A percentile compares a stretch with the other conserved stretches of the same genome.
Conservation (phyloP, 2,329 filamentous ascomycete genomes). For the Dactylellina parvicollis region DNA sequence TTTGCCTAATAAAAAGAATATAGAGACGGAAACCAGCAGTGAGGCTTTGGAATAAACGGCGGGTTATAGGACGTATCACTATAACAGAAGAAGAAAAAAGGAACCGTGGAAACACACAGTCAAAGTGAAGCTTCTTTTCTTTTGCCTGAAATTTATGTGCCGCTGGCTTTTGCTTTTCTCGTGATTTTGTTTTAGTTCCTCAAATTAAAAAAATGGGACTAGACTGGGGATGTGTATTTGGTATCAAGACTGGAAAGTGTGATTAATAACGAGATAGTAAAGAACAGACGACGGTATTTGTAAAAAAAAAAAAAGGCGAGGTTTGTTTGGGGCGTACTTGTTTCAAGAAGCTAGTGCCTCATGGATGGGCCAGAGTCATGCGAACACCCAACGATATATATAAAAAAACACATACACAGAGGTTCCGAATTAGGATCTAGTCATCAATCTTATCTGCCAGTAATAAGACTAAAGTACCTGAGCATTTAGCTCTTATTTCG, state of each 20-base stretch:
- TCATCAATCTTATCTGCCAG: conserved; percentile 47
- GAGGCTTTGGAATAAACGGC: conserved; percentile 49
- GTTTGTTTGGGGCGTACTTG: conserved; percentile 51
- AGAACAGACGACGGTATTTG: conserved; percentile 39
- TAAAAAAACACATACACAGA: conserved; percentile 25
- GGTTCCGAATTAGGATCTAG: conserved; percentile 44
- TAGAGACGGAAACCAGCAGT: conserved; percentile 28
- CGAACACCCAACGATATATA: conserved; percentile 50
- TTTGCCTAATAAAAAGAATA: conserved; percentile 36
- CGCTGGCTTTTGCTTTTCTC: conserved; percentile 35
- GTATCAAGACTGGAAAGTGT: conserved; percentile 38
- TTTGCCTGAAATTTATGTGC: conserved; percentile 25
- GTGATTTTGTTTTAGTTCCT: conserved; percentile 12
- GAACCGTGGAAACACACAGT: conserved; percentile 22
- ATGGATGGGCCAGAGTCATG: conserved; percentile 38
- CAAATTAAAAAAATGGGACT: conserved; percentile 39
- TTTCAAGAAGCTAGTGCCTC: conserved; percentile 47
- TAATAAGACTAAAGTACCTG: conserved; percentile 16
- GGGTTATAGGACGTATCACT: conserved; percentile 27
- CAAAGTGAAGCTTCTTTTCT: conserved; percentile 29
- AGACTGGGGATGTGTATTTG: conserved; percentile 9
- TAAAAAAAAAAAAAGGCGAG: conserved; percentile 47
- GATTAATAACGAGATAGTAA: conserved; percentile 40
- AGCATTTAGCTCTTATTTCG: conserved; percentile 28
- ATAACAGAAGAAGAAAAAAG: conserved; percentile 16